Evolutionary conservation across 2,329 filamentous ascomycete species (phyloP).

Genomic region (Pseudocercospora macadamiae): DNA sequence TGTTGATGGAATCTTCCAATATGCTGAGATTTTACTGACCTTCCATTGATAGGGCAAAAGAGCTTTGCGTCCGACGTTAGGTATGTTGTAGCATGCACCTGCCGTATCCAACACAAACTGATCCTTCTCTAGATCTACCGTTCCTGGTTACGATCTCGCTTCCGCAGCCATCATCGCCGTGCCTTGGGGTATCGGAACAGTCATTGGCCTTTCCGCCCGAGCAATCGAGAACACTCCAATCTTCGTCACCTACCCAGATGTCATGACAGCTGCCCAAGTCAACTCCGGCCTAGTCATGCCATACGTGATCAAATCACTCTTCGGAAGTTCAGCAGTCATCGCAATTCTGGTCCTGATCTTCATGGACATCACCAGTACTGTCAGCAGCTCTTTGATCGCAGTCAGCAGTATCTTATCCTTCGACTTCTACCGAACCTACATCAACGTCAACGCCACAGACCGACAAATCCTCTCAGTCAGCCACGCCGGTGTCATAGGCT

Average conservation of each 20-base stretch:
- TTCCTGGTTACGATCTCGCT: constrained; percentile 52
- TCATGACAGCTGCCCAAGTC: constrained; percentile 45
- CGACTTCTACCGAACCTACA: constrained; percentile 55
- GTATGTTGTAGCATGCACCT: background rate
- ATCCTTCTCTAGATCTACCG: constrained; percentile 40
- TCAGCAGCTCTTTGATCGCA: constrained; percentile 55
- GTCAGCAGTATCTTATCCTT: constrained; percentile 55
- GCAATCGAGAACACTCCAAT: constrained; percentile 51
- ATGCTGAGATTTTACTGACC: background rate
- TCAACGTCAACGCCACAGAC: constrained; percentile 51
- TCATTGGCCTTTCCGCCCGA: constrained; percentile 49
- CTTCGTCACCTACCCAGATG: constrained; percentile 49
- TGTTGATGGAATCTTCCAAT: no score
- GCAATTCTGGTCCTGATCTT: constrained; percentile 53
- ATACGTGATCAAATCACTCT: constrained; percentile 48
- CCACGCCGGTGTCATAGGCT: constrained; percentile 47
- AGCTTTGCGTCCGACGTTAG: constrained; percentile 53
- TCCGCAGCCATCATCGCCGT: constrained; percentile 52
- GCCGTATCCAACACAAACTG: background rate
- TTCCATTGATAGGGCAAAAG: constrained; percentile 45
- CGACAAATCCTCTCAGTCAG: constrained; percentile 48
- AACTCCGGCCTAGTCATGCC: constrained; percentile 53
- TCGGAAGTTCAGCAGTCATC: constrained; percentile 47
- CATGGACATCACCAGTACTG: constrained; percentile 56
- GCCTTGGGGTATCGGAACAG: constrained; percentile 52